Conservation (phyloP, 2,329 filamentous ascomycete genomes). For the Ceratocystis destructans region DNA sequence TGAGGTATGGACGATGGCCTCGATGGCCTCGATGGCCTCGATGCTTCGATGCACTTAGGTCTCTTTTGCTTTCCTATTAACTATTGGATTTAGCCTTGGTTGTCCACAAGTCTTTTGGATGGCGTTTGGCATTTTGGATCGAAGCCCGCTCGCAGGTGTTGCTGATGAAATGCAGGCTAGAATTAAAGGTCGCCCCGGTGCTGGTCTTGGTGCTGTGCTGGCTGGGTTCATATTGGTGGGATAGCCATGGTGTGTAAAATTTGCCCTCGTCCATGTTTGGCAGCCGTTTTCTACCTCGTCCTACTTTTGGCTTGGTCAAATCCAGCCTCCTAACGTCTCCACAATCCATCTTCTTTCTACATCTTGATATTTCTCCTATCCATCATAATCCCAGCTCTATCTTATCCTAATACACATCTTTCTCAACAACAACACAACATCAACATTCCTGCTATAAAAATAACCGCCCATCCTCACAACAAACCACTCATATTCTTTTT, state of each 20-base stretch:
- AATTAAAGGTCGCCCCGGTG: background rate
- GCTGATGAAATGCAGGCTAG: background rate
- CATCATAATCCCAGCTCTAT: background rate
- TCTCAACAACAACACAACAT: constrained; percentile 5
- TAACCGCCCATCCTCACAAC: background rate
- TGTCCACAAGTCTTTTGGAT: too few relatives aligned
- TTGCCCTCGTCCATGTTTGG: constrained; percentile 11
- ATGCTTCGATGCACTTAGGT: background rate
- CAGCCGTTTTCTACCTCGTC: constrained; percentile 15
- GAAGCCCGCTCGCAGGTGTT: background rate
- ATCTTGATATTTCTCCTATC: background rate
- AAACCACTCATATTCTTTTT: background rate
- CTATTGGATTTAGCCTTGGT: background rate
- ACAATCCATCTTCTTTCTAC: constrained; percentile 15
- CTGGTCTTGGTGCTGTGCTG: background rate
- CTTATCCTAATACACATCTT: background rate
- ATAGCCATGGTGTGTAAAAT: constrained; percentile 17
- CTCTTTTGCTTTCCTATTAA: background rate
- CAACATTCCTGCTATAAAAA: background rate
- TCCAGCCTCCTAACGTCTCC: constrained; percentile 16
- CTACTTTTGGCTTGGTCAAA: constrained; percentile 16
- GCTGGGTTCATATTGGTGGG: constrained; percentile 9
- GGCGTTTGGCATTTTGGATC: background rate
- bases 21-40: background rate
- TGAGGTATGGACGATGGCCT: background rate